Percentiles rank a stretch among this genome's conserved stretches.
Conservation (phyloP, 805 yeast species). For the Wickerhamiella cacticola region DNA sequence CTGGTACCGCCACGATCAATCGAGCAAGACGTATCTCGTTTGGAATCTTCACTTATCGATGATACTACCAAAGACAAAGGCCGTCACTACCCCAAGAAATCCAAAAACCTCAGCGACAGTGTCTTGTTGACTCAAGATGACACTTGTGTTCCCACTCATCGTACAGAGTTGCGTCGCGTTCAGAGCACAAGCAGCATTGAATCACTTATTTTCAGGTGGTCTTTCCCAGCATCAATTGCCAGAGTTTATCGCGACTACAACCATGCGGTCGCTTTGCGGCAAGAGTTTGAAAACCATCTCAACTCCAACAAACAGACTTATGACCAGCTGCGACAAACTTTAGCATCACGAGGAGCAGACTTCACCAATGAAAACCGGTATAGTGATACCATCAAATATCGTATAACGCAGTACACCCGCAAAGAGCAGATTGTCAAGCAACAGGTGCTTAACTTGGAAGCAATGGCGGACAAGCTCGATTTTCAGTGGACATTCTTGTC, state of each 20-base stretch:
- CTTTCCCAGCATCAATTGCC: constrained; percentile 18
- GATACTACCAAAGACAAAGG: no score
- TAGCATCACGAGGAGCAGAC: constrained; percentile 17
- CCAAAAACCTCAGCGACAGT: neutral
- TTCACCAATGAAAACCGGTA: constrained; percentile 20
- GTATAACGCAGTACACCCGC: constrained; percentile 18
- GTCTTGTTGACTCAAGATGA: constrained; percentile 11
- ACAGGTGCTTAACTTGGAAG: constrained; percentile 39
- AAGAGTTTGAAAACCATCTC: constrained; percentile 15
- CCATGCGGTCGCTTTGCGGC: constrained; percentile 17
- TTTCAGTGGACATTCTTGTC: constrained; percentile 52
- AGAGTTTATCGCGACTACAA: constrained; percentile 15
- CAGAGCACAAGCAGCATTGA: constrained; percentile 18
- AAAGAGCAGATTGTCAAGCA: constrained; percentile 23
- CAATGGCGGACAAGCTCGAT: constrained; percentile 44
- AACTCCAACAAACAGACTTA: constrained; percentile 10
- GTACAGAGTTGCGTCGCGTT: constrained; percentile 15
- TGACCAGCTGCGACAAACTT: constrained; percentile 14
- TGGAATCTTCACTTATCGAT: neutral
- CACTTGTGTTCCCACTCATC: neutral
- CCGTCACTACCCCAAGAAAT: no score
- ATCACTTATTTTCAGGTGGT: constrained; percentile 17
- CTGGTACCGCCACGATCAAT: neutral
- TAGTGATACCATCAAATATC: constrained; percentile 22
- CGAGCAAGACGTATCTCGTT: neutral